Conservation (phyloP, 73 alveolate species). For the Tetrahymena malaccensis region DNA sequence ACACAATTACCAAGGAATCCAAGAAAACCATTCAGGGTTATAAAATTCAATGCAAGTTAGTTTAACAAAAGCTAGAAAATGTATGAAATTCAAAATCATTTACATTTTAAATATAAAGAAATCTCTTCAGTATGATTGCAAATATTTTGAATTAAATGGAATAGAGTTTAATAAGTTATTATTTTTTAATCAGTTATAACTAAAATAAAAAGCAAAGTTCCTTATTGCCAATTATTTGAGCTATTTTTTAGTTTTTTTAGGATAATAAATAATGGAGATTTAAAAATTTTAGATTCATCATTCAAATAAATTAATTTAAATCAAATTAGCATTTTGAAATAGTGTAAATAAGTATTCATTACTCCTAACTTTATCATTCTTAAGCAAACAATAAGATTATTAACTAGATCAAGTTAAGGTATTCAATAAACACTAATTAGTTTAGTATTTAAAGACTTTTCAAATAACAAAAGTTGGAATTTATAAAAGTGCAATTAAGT, state of each 20-base stretch:
- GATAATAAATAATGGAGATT: too few species aligned
- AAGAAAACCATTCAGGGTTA: slow-evolving; percentile 65
- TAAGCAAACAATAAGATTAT: not conserved
- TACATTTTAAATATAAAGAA: not conserved
- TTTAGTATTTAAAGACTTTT: too few species aligned
- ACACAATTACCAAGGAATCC: slow-evolving; percentile 40
- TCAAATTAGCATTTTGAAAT: too few species aligned
- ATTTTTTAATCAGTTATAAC: too few species aligned
- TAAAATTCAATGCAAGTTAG: slow-evolving; percentile 57
- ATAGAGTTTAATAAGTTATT: not conserved
- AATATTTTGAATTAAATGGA: not conserved
- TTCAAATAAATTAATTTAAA: too few species aligned
- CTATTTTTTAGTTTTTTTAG: too few species aligned
- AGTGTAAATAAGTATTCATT: not conserved
- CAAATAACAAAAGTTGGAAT: too few species aligned
- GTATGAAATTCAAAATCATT: not conserved
- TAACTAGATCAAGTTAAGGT: too few species aligned
- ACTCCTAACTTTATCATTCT: not conserved
- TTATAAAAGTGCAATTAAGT: not conserved
- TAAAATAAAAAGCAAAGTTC: too few species aligned
- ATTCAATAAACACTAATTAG: too few species aligned
- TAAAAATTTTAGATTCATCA: too few species aligned
- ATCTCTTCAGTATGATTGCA: not conserved
- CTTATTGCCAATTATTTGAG: too few species aligned
- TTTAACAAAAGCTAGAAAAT: slow-evolving; percentile 45